phyloP scores from a whole-genome alignment of 148 eudicot genomes.

The Polygonum maritimum region DNA sequence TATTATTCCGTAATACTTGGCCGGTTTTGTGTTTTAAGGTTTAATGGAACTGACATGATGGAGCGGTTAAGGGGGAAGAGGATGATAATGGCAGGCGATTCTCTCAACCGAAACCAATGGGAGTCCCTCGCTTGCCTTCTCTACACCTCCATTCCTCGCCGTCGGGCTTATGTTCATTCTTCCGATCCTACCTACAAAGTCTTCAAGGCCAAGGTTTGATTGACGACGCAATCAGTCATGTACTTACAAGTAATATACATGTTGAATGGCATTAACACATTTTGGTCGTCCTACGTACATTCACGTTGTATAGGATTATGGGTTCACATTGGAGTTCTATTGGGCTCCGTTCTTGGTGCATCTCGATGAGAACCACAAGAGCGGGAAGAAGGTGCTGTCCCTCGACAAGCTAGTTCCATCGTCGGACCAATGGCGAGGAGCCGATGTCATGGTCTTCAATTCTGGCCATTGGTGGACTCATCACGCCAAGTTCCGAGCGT shows the following conservation, averaged over 20 bases:
- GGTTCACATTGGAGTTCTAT: conserved; percentile 40
- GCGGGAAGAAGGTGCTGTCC: conserved; percentile 27
- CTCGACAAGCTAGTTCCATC: conserved; percentile 25
- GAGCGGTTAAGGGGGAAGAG: conserved; percentile 30
- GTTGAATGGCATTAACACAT: no score
- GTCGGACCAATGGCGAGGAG: conserved; percentile 36
- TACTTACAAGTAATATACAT: no score
- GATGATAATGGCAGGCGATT: conserved; percentile 25
- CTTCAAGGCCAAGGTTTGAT: conserved; percentile 19
- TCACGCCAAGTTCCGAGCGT: conserved; percentile 27
- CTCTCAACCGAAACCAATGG: conserved; percentile 27
- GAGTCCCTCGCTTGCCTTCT: conserved; percentile 35
- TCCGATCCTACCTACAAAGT: conserved; percentile 15
- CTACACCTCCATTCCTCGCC: conserved; percentile 20
- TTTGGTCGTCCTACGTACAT: not conserved
- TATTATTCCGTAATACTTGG: no score
- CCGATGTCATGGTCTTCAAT: conserved; percentile 52
- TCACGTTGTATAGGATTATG: conserved; percentile 29
- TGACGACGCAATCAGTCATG: not conserved
- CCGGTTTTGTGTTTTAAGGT: conserved; percentile 11
- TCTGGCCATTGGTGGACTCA: conserved; percentile 63
- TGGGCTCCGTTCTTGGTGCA: conserved; percentile 50
- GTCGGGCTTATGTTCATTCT: conserved; percentile 17
- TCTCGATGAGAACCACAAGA: conserved; percentile 21
- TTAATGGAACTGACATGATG: conserved; percentile 22